Percentiles rank a stretch among this genome's conserved stretches.
These are phyloP conservation scores for Pichia cactophila DNA, from an alignment of 1,139 yeast species.

Conservation along the genomic window DNA sequence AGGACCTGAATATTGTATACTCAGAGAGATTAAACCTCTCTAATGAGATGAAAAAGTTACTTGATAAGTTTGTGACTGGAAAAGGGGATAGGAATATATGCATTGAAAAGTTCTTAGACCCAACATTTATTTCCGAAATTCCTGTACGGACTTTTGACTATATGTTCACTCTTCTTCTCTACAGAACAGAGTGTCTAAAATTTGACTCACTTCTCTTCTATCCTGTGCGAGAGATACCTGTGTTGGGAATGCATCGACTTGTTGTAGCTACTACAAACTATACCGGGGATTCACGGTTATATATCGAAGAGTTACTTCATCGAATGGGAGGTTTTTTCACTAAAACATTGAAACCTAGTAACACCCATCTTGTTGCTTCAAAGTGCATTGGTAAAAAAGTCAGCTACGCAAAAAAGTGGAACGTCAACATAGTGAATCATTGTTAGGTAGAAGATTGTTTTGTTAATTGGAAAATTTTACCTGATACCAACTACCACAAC, in stretches of 20 bases:
- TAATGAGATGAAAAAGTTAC: background rate
- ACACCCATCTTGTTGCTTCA: slow-evolving; percentile 70
- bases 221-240: slow-evolving; percentile 53
- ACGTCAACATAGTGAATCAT: slow-evolving; percentile 59
- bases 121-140: background rate
- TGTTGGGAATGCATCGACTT: slow-evolving; percentile 45
- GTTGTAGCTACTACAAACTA: slow-evolving; percentile 69
- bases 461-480: slow-evolving; percentile 47
- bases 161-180: slow-evolving; percentile 6
- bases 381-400: slow-evolving; percentile 66
- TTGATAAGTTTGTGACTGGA: background rate
- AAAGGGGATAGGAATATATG: background rate
- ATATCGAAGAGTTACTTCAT: slow-evolving; percentile 56
- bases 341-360: slow-evolving; percentile 49
- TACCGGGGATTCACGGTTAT: slow-evolving; percentile 75
- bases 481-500: slow-evolving; percentile 22
- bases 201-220: slow-evolving; percentile 45
- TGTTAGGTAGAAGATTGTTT: slow-evolving; percentile 75
- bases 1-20: background rate
- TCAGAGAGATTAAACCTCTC: slow-evolving; percentile 4
- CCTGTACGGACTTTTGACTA: slow-evolving; percentile 10
- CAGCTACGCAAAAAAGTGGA: slow-evolving; percentile 60
- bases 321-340: slow-evolving; percentile 75
- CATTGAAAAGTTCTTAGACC: background rate
- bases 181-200: background rate